A percentile compares a stretch with the other conserved stretches of the same genome.
phyloP scores from a whole-genome alignment of 2,329 filamentous ascomycete species.

The Stachybotrys echinatus region DNA sequence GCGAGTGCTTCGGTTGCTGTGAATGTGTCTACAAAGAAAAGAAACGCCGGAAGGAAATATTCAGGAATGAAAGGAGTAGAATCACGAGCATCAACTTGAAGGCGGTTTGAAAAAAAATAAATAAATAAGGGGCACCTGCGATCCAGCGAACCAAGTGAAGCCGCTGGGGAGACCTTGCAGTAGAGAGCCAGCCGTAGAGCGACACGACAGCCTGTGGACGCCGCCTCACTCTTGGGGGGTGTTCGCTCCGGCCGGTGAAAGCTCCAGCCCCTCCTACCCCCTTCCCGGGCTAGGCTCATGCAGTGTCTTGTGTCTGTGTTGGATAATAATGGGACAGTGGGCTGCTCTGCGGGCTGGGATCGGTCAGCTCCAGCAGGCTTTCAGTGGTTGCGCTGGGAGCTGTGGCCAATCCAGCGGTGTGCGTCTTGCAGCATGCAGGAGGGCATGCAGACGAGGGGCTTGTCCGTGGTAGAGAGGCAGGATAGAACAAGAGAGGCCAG shows the following conservation, averaged over 20 bases:
- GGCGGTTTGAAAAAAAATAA: background rate
- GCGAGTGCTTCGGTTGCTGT: too few species aligned
- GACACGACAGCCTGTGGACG: constrained; percentile 13
- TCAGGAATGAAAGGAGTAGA: too few species aligned
- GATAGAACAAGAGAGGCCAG: too few species aligned
- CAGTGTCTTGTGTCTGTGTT: background rate
- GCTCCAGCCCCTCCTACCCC: background rate
- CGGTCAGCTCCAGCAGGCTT: background rate
- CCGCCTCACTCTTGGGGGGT: constrained; percentile 14
- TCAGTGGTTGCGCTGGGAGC: background rate
- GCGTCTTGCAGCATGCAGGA: background rate
- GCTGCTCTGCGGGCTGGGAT: too few species aligned
- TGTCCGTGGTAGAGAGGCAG: too few species aligned
- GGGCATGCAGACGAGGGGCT: background rate
- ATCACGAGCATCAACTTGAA: background rate
- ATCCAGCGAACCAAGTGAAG: background rate
- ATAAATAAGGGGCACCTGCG: background rate
- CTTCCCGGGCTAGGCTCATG: background rate
- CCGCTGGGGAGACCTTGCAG: constrained; percentile 21
- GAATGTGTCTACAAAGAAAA: too few species aligned
- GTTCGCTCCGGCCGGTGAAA: background rate
- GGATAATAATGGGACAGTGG: background rate
- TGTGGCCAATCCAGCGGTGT: constrained; percentile 2
- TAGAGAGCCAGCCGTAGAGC: constrained; percentile 9
- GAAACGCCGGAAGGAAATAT: too few species aligned